Percentiles rank a stretch among this genome's conserved stretches.
Evolutionary conservation across 805 yeast genomes (phyloP).

Genomic region (Metschnikowia corniflorae): DNA sequence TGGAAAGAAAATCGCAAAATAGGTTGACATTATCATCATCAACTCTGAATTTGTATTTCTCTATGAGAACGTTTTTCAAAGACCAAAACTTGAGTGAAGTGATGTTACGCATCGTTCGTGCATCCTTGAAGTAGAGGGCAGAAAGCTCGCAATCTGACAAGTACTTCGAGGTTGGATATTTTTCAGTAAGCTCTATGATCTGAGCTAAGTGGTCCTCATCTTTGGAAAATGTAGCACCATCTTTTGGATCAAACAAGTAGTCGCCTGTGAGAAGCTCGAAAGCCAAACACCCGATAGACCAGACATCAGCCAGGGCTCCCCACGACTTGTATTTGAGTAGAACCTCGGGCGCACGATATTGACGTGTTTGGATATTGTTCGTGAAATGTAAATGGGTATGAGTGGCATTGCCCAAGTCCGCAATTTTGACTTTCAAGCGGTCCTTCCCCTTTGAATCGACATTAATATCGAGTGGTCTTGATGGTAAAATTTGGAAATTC

Average conservation of each 20-base stretch:
- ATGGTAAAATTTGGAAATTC: slow-evolving; percentile 16
- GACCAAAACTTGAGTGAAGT: slow-evolving; percentile 88
- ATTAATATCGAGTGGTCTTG: slow-evolving; percentile 11
- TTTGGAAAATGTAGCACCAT: slow-evolving; percentile 70
- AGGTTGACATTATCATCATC: slow-evolving; percentile 34
- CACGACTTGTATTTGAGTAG: slow-evolving; percentile 49
- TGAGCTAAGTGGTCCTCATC: slow-evolving; percentile 98
- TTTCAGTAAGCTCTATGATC: slow-evolving; percentile 78
- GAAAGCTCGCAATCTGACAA: slow-evolving; percentile 56
- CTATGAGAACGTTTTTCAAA: slow-evolving; percentile 70
- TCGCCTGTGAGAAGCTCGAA: slow-evolving; percentile 94
- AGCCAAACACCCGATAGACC: slow-evolving; percentile 92
- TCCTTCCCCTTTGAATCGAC: background rate
- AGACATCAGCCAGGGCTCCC: slow-evolving; percentile 94
- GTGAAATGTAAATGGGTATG: slow-evolving; percentile 79
- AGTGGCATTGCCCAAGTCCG: slow-evolving; percentile 92
- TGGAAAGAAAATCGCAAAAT: slow-evolving; percentile 44
- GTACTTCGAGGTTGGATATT: slow-evolving; percentile 56
- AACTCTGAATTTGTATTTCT: slow-evolving; percentile 68
- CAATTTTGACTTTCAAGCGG: slow-evolving; percentile 59
- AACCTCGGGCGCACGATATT: slow-evolving; percentile 87
- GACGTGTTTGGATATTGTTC: slow-evolving; percentile 87
- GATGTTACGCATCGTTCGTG: slow-evolving; percentile 74
- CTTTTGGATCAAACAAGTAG: slow-evolving; percentile 86
- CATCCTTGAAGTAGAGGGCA: slow-evolving; percentile 58